Percentiles rank a stretch among this genome's conserved stretches.
Evolutionary conservation across 345 rosid species (phyloP).

Genomic region (Sonneratia caseolaris): DNA sequence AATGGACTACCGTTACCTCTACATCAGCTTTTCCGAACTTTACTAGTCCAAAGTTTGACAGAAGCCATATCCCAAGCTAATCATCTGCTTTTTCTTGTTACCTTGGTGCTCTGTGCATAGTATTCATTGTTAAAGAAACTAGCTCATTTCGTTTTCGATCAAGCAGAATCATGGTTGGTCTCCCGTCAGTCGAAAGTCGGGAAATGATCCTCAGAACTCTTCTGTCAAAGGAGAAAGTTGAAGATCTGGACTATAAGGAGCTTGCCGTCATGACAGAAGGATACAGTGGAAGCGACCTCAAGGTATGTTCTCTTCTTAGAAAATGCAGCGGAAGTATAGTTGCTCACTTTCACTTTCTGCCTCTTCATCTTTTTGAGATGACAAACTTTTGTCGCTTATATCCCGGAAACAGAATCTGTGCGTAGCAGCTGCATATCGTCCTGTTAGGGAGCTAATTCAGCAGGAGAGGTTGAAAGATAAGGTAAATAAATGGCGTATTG

Average conservation of each 20-base stretch:
- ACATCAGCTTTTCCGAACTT: too few relatives aligned
- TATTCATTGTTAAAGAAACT: not conserved
- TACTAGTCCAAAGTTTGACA: too few relatives aligned
- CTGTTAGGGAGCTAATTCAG: constrained; percentile 82
- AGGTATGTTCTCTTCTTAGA: constrained; percentile 29
- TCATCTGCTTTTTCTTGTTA: too few relatives aligned
- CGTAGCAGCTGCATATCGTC: constrained; percentile 86
- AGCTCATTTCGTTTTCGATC: constrained; percentile 2
- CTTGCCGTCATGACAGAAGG: constrained; percentile 91
- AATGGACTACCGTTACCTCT: too few relatives aligned
- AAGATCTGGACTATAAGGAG: constrained; percentile 69
- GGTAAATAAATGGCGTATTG: constrained; percentile 27
- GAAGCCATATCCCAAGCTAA: too few relatives aligned
- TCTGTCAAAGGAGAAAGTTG: constrained; percentile 70
- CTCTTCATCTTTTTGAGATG: not conserved
- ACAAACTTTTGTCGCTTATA: constrained; percentile 12
- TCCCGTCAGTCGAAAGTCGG: constrained; percentile 70
- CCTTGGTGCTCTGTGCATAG: too few relatives aligned
- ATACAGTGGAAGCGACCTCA: constrained; percentile 92
- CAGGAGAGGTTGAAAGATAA: constrained; percentile 66
- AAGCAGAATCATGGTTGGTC: constrained; percentile 89
- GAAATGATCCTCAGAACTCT: constrained; percentile 84
- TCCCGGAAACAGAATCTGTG: constrained; percentile 70
- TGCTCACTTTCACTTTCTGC: not conserved
- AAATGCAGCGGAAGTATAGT: too few relatives aligned